phyloP scores from a whole-genome alignment of 208 protist genomes.

The Entamoeba histolytica region DNA sequence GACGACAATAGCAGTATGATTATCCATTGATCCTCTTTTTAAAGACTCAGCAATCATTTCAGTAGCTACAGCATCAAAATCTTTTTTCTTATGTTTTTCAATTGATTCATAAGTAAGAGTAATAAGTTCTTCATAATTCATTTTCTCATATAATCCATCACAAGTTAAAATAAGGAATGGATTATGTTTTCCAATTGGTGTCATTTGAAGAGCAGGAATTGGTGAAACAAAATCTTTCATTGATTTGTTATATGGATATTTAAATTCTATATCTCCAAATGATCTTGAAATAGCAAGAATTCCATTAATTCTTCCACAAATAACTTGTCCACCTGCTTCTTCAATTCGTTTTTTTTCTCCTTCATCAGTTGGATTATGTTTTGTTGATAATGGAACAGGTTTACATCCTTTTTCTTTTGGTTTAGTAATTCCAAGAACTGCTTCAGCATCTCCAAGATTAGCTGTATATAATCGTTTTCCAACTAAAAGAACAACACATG shows the following conservation, averaged over 20 bases:
- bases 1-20: not conserved
- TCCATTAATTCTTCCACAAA: constrained; percentile 5
- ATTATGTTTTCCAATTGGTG: not conserved
- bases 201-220: not conserved
- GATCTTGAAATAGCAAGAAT: not conserved
- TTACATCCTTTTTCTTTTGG: not conserved
- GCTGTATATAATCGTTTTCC: not conserved
- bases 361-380: not conserved
- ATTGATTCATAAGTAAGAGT: not conserved
- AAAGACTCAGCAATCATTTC: not conserved
- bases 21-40: not conserved
- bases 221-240: not conserved
- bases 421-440: not conserved
- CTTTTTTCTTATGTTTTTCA: not conserved
- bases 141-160: not conserved
- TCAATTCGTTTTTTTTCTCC: too few relatives aligned
- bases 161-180: not conserved
- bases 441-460: constrained; percentile 7
- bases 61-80: not conserved
- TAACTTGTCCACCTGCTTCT: not conserved
- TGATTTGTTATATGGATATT: not conserved
- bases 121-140: not conserved
- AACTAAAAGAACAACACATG: not conserved
- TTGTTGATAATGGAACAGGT: constrained; percentile 17
- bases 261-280: not conserved